phyloP scores from a whole-genome alignment of 345 rosid species.

The Syzygium aqueum region DNA sequence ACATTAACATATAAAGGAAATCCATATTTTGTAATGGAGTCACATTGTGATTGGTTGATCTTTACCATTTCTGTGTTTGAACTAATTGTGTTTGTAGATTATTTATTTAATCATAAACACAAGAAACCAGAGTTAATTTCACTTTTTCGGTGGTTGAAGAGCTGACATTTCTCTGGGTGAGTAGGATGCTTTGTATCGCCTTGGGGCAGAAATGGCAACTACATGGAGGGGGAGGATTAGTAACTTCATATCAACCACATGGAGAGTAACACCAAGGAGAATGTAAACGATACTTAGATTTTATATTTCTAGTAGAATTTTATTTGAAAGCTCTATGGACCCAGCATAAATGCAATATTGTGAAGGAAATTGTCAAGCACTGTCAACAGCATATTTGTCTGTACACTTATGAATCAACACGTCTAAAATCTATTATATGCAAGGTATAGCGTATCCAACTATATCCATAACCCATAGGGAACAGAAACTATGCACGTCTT shows the following conservation, averaged over 20 bases:
- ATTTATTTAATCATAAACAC: background rate
- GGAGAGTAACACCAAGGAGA: background rate
- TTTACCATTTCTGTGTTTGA: background rate
- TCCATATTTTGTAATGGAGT: slow-evolving; percentile 42
- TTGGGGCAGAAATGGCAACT: background rate
- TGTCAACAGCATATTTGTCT: background rate
- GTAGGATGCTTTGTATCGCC: background rate
- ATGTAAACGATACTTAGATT: background rate
- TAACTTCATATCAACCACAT: background rate
- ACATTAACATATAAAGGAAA: slow-evolving; percentile 32
- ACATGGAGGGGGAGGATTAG: background rate
- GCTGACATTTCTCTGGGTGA: background rate
- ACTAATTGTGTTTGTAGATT: background rate
- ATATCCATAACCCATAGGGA: background rate
- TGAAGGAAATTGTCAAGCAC: background rate
- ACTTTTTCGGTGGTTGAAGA: background rate
- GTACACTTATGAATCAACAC: background rate
- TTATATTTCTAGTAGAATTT: background rate
- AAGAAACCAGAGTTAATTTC: background rate
- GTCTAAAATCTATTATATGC: background rate
- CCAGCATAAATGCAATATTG: background rate
- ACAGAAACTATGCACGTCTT: background rate
- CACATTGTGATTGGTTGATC: slow-evolving; percentile 15
- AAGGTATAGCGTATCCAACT: background rate
- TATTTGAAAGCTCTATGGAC: background rate